phyloP scores from a whole-genome alignment of 257 asterid genomes.

The Galeopsis tetrahit region DNA sequence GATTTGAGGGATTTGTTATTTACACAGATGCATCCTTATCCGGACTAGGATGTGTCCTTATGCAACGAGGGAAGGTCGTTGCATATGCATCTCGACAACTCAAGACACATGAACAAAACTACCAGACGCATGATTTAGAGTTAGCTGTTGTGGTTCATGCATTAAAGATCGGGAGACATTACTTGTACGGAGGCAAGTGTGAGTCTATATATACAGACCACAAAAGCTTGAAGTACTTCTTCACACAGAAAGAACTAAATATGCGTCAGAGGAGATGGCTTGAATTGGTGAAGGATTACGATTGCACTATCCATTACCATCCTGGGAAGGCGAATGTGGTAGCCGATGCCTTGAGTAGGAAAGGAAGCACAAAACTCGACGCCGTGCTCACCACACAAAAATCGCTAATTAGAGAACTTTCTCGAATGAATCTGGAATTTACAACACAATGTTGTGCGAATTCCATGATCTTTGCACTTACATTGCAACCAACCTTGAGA shows the following conservation, averaged over 20 bases:
- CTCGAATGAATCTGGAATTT: too few relatives aligned
- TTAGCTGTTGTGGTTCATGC: background rate
- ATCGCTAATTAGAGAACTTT: too few relatives aligned
- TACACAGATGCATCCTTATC: background rate
- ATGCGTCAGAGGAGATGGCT: background rate
- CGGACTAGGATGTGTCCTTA: too few relatives aligned
- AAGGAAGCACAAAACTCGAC: too few relatives aligned
- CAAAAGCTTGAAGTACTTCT: background rate
- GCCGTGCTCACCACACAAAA: too few relatives aligned
- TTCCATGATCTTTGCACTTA: too few relatives aligned
- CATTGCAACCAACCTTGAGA: too few relatives aligned
- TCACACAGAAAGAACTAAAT: background rate
- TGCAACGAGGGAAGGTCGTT: too few relatives aligned
- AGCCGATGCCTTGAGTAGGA: background rate
- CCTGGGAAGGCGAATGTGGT: background rate
- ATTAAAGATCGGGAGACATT: background rate
- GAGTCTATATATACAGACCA: background rate
- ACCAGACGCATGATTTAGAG: background rate
- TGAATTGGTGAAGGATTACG: background rate
- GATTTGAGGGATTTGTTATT: background rate
- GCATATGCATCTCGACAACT: too few relatives aligned
- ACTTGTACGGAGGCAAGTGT: background rate
- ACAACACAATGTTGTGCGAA: too few relatives aligned
- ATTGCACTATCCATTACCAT: background rate
- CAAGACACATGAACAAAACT: too few relatives aligned